Base-by-base conservation (phyloP, 371 early-diverging fungal species). In the Blakeslea trispora region DNA sequence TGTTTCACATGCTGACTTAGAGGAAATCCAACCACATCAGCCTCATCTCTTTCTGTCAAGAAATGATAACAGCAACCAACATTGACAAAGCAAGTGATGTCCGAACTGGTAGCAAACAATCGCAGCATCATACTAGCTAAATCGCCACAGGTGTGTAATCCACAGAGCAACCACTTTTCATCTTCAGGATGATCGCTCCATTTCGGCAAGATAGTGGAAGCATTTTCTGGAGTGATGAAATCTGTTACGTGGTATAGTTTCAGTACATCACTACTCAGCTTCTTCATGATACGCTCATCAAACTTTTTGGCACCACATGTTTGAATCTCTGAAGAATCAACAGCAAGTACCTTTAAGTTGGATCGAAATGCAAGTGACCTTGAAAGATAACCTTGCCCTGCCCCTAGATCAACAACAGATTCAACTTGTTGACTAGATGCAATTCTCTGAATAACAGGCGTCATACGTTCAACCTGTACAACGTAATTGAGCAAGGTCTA, bases 1-100 rank as follows among this genome's bases (percentile, higher is more conserved):
- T 62, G 45, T 6, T 52, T 45, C 1, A 66, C 21, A 32, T 43
- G 35, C 0, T 44, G 34, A 32, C 82, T 82, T 45, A 90, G 46
- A 13, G 90, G 90, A 59, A 85, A 90, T 0, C 59, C 57, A 5
- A 28, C n/a, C n/a, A n/a, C n/a, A n/a, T n/a, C 18, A 4, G 40
- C 23, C 0, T 3, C 7, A 2, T 41, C 43, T 1, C 53, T 37
- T 35, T 65, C 66, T 0, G 84, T 65, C 8, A 90, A 61, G 50
- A 74, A 82, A 72, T 94, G 92, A 67, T 94, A 93, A 68, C 94
- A 94, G 70, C 94, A 94, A 1, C 92, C 90, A 5, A 94, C 93
- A 59, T 81, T 81, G 32, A 88, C 91, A 14, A 94, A 66, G n/a
- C 85, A 84, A 0, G 68, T 63, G 1, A 91, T 89, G 37, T 74